Evolutionary conservation across 2,329 filamentous ascomycete species (phyloP), one percentile per base, ranked within the genome.

Genomic region (Chlorencoelia australis): DNA sequence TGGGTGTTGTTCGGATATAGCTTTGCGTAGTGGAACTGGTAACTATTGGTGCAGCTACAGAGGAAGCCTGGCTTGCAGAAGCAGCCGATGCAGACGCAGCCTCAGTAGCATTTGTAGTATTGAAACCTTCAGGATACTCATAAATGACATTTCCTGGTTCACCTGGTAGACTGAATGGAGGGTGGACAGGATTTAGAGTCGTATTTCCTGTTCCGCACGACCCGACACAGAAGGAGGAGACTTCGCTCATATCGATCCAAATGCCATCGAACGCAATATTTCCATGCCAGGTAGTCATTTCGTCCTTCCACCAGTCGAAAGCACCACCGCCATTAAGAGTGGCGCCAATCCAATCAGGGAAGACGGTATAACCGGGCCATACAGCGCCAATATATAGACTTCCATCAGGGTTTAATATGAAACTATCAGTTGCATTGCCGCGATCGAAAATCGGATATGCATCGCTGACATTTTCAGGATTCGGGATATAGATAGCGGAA

Each of bases 311-410:
- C 66, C 78, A 89, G 9, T 64, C 52, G 39, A 79, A 69, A 0
- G 79, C 71, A n/a, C 71, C 69, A 1, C 73, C 71, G 22, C 71
- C 65, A 48, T 81, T 80, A 3, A 75, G 60, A 1, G 70, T 62
- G 1, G 75, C 65, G 2, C 75, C 71, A 4, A 71, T 57, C 78
- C 79, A 88, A 51, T 89, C 83, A 0, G 79, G 78, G 56, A 75
- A 85, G 7, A 73, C 44, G 0, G 78, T 76, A 40, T 71, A 72
- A 15, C 82, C 82, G 10, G 82, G 80, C 82, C 82, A 88, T 15
- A 87, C 81, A 6, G 75, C 69, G 18, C 81, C 74, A 13, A 69
- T 60, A 42, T 73, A 71, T 8, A 67, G 50, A 2, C 66, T 66
- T 4, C 67, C 78, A 44, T 84, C 73, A 1, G 65, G 61, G 24